Base-by-base conservation (phyloP, 2,329 filamentous ascomycete genomes). In the Hymenoscyphus repandus region DNA sequence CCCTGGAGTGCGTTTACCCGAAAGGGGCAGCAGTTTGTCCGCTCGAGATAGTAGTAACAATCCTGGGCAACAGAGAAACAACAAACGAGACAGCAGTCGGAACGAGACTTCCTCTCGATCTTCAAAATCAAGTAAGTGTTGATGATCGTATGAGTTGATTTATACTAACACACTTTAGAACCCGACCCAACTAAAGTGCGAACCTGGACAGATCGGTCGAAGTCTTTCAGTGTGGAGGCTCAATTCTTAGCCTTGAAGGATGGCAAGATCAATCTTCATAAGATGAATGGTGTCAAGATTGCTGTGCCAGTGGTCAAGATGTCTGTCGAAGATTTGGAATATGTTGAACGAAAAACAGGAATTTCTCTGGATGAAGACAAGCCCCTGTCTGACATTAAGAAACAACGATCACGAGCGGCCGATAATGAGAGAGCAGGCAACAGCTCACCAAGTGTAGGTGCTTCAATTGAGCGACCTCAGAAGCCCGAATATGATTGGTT, bases 261-360 rank as follows among this genome's bases (percentile, higher is more conserved):
- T 66, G 90, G 91, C 57, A 97, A 97, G 70, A 95, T 99, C 58
- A 95, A 99, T 69, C 76, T 99, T 18, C 93, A 99, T 74, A 99
- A 99, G 73, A 79, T 90, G 71, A 99, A 99, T 66, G 93, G 93
- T 34, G 90, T 99, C 62, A 97, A 97, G 70, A 99, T 99, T 69
- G 93, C 93, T 7, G 93, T 99, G 3, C 93, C 93, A 2, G 82
- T 97, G 27, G 76, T 83, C 36, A 99, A 99, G 68, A 99, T 99
- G 93, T 95, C 92, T 1, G 78, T 90, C 38, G 88, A 92, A 64
- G 93, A 99, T 70, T 76, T 99, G 36, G 92, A 96, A 70, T 97
- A 95, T 63, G 92, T 99, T 50, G 93, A 99, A 70, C 82, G 80
- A 53, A 75, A 82, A 13, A 93, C 91, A n/a, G 90, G 91, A 33